Evolutionary conservation across 2,329 filamentous ascomycete species (phyloP).

Genomic region (Pseudogymnoascus verrucosus): DNA sequence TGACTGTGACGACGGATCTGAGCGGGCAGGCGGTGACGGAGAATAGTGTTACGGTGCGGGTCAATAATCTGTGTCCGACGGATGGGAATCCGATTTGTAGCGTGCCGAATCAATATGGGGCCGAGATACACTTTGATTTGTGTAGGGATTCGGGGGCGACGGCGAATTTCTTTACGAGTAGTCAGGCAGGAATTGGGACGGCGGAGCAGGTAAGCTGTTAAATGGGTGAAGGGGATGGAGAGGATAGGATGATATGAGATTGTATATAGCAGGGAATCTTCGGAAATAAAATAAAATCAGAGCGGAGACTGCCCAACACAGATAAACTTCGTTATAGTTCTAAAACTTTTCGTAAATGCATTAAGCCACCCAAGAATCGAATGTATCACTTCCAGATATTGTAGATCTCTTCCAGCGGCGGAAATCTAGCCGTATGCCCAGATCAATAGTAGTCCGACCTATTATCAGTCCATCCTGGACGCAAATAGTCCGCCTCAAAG

Average conservation of each 20-base stretch:
- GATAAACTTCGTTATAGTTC: background rate
- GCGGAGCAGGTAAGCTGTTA: constrained; percentile 5
- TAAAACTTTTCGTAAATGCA: background rate
- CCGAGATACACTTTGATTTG: background rate
- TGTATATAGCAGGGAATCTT: background rate
- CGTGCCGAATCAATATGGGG: constrained; percentile 1
- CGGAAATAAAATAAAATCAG: background rate
- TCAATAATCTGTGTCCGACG: background rate
- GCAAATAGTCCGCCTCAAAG: constrained; percentile 40
- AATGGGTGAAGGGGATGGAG: background rate
- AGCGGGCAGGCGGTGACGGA: background rate
- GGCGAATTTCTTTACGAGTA: background rate
- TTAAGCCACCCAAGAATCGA: background rate
- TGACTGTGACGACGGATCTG: constrained; percentile 12
- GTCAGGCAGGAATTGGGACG: background rate
- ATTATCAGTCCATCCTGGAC: constrained; percentile 41
- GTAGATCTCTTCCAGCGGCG: background rate
- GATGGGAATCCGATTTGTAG: background rate
- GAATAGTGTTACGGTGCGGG: background rate
- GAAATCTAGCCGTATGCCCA: background rate
- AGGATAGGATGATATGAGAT: background rate
- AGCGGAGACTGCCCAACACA: background rate
- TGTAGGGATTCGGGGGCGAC: background rate
- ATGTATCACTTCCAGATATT: background rate
- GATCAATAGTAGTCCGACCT: constrained; percentile 1